These are phyloP conservation scores for Fusarium hainanense DNA, from an alignment of 2,329 filamentous ascomycete genomes.

Conservation along the genomic window DNA sequence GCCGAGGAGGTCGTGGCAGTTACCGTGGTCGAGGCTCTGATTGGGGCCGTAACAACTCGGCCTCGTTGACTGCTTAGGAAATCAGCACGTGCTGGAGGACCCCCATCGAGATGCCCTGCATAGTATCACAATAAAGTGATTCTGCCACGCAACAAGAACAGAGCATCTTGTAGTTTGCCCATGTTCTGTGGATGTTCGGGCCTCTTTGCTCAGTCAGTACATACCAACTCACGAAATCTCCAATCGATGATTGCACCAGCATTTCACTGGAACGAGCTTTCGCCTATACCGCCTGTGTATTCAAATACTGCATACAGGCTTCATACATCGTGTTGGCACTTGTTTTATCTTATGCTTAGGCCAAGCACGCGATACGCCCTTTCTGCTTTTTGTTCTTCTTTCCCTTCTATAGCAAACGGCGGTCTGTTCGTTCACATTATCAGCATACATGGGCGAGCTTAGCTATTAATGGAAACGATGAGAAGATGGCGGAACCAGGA, in stretches of 20 bases:
- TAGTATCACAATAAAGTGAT: constrained; percentile 24
- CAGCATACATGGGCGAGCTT: constrained; percentile 16
- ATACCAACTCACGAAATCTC: constrained; percentile 2
- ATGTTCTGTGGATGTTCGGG: constrained; percentile 12
- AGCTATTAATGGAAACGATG: constrained; percentile 13
- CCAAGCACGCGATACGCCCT: constrained; percentile 1
- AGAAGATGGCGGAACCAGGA: not conserved
- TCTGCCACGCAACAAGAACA: constrained; percentile 38
- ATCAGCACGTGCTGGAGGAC: constrained; percentile 24
- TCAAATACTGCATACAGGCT: constrained; percentile 11
- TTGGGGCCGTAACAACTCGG: constrained; percentile 53
- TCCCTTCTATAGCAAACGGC: constrained; percentile 23
- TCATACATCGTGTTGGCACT: constrained; percentile 4
- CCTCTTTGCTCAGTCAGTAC: constrained; percentile 6
- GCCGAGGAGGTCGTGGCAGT: constrained; percentile 53
- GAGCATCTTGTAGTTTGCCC: constrained; percentile 28
- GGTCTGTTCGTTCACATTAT: constrained; percentile 13
- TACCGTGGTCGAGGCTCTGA: constrained; percentile 56
- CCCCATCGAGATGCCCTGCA: constrained; percentile 15
- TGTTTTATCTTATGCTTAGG: constrained; percentile 1
- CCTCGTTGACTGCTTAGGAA: constrained; percentile 44
- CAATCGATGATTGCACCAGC: not conserved
- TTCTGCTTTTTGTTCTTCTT: constrained; percentile 10
- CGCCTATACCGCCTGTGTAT: constrained; percentile 10
- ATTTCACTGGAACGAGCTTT: constrained; percentile 1